These are phyloP conservation scores for Venturia oleaginea DNA, from an alignment of 2,329 filamentous ascomycete genomes.

Conservation along the genomic window DNA sequence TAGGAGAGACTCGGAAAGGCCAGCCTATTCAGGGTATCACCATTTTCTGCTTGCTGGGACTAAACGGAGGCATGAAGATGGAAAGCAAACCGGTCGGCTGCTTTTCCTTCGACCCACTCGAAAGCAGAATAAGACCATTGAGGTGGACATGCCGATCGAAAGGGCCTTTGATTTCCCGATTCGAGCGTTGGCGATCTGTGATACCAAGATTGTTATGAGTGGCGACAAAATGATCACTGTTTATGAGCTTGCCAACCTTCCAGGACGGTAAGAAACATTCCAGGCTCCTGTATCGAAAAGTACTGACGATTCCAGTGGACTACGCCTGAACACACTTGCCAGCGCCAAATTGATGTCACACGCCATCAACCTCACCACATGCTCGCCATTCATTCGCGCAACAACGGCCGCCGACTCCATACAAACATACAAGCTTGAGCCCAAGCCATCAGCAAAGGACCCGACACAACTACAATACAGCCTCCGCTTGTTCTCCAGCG, in stretches of 20 bases:
- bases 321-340: neutral
- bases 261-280: neutral
- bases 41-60: constrained; percentile 11
- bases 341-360: constrained; percentile 37
- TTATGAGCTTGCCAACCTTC: neutral
- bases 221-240: constrained; percentile 32
- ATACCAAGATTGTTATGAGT: constrained; percentile 45
- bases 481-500: neutral
- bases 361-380: constrained; percentile 41
- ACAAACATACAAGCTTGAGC: constrained; percentile 28
- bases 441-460: constrained; percentile 24
- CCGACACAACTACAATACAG: constrained; percentile 20
- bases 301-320: neutral
- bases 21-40: neutral
- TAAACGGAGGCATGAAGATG: neutral
- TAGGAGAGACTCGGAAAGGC: neutral
- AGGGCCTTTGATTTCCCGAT: constrained; percentile 39
- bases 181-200: constrained; percentile 47
- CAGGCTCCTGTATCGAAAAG: neutral
- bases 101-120: neutral
- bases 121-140: constrained; percentile 41
- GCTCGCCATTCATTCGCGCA: constrained; percentile 41
- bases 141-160: constrained; percentile 38
- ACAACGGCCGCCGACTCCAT: constrained; percentile 47
- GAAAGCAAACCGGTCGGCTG: constrained; percentile 14